These are phyloP conservation scores for Pichia sp. DNA, from an alignment of 1,139 yeast species.

Conservation along the genomic window DNA sequence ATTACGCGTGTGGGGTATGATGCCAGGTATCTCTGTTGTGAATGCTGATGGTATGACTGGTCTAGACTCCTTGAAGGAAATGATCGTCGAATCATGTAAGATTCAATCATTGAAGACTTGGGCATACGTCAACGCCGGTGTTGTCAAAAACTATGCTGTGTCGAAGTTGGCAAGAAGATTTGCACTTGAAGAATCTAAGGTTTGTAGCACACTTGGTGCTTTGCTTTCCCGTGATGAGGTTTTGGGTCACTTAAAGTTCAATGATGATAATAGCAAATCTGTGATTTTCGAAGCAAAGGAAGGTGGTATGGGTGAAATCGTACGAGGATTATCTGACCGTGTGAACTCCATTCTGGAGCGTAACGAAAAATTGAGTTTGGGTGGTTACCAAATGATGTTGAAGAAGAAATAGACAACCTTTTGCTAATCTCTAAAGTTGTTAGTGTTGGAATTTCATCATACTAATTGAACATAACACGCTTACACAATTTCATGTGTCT, in stretches of 20 bases:
- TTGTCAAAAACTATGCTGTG: constrained; percentile 12
- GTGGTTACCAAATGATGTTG: constrained; percentile 46
- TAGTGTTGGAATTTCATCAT: no score
- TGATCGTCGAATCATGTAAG: constrained; percentile 62
- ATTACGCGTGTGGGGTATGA: constrained; percentile 75
- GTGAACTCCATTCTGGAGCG: constrained; percentile 74
- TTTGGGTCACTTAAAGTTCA: constrained; percentile 57
- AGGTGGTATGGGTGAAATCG: constrained; percentile 82
- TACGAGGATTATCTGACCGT: constrained; percentile 82
- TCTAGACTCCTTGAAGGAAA: constrained; percentile 17
- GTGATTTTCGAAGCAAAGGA: constrained; percentile 66
- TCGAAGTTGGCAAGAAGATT: constrained; percentile 31
- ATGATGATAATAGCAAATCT: constrained; percentile 50
- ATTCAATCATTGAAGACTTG: constrained; percentile 36
- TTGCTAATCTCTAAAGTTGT: no score
- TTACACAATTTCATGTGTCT: no score
- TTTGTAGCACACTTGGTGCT: constrained; percentile 58
- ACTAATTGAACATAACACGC: no score
- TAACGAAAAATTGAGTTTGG: constrained; percentile 77
- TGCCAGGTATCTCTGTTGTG: constrained; percentile 14
- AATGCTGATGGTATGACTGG: constrained; percentile 12
- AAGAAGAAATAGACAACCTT: constrained; percentile 14
- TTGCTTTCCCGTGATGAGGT: constrained; percentile 76
- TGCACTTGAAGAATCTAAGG: constrained; percentile 49
- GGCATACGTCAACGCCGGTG: constrained; percentile 16